Conservation (phyloP, 2,329 filamentous ascomycete species). For the Aspergillus sp. region DNA sequence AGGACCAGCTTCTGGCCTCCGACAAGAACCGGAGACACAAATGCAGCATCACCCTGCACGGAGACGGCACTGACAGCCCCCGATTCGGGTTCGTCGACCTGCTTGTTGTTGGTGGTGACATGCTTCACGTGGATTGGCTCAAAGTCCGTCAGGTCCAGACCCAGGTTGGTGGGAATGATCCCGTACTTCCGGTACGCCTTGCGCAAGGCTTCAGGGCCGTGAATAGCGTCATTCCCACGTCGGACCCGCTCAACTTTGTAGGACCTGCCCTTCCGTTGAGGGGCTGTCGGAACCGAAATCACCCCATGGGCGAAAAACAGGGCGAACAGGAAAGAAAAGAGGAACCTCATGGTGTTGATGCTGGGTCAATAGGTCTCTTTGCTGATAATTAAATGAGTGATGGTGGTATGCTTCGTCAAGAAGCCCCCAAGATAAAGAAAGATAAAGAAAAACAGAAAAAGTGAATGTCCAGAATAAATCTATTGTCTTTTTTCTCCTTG, state of each 20-base stretch:
- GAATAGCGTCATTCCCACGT: slow-evolving; percentile 56
- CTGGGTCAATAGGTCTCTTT: neutral
- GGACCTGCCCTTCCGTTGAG: slow-evolving; percentile 40
- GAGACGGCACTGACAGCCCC: slow-evolving; percentile 66
- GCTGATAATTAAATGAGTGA: neutral
- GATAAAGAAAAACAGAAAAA: neutral
- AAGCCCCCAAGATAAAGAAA: neutral
- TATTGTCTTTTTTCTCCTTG: neutral
- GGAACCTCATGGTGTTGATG: slow-evolving; percentile 27
- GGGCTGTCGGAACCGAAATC: slow-evolving; percentile 33
- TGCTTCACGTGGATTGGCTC: slow-evolving; percentile 28
- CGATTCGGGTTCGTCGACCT: slow-evolving; percentile 29
- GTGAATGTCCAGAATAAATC: slow-evolving; percentile 1
- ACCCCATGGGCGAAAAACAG: slow-evolving; percentile 33
- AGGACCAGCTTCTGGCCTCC: slow-evolving; percentile 68
- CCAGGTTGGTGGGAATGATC: slow-evolving; percentile 49
- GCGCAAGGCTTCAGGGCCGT: slow-evolving; percentile 62
- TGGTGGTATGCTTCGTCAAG: neutral
- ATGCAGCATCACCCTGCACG: slow-evolving; percentile 66
- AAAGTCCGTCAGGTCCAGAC: slow-evolving; percentile 36
- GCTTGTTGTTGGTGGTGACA: slow-evolving; percentile 26
- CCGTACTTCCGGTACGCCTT: slow-evolving; percentile 70
- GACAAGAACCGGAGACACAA: slow-evolving; percentile 67
- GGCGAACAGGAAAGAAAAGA: slow-evolving; percentile 27
- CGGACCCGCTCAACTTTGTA: slow-evolving; percentile 62